phyloP scores from a whole-genome alignment of 495 filamentous ascomycete genomes.

The Penicillium manginii region DNA sequence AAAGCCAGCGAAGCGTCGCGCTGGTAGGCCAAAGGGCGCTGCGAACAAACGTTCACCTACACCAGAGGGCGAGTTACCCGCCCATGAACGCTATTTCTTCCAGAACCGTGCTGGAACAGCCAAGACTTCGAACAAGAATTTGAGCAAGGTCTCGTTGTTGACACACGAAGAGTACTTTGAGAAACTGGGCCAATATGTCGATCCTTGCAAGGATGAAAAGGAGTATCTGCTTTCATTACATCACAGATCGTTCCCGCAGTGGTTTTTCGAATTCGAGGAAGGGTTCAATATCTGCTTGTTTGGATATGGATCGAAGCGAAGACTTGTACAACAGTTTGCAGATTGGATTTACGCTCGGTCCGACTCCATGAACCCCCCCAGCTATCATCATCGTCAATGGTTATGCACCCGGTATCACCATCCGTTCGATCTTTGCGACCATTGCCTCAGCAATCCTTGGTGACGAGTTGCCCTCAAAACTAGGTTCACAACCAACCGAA shows the following conservation, averaged over 20 bases:
- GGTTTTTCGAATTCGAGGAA: slow-evolving; percentile 87
- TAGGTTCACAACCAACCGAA: slow-evolving; percentile 66
- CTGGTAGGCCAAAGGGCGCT: slow-evolving; percentile 61
- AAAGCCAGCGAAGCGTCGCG: slow-evolving; percentile 58
- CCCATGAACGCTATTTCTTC: slow-evolving; percentile 91
- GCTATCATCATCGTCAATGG: slow-evolving; percentile 88
- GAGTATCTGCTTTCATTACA: slow-evolving; percentile 75
- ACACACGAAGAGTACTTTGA: slow-evolving; percentile 91
- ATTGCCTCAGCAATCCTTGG: slow-evolving; percentile 69
- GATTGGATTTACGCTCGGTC: slow-evolving; percentile 63
- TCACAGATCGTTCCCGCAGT: slow-evolving; percentile 81
- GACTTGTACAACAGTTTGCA: slow-evolving; percentile 76
- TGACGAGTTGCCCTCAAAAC: slow-evolving; percentile 53
- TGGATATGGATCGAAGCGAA: slow-evolving; percentile 87
- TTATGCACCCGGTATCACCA: slow-evolving; percentile 73
- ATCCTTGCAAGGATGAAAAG: slow-evolving; percentile 74
- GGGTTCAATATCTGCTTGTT: slow-evolving; percentile 91
- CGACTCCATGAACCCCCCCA: slow-evolving; percentile 36
- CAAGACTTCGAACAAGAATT: slow-evolving; percentile 85
- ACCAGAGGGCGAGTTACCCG: slow-evolving; percentile 75
- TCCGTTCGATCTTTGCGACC: slow-evolving; percentile 78
- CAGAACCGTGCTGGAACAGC: slow-evolving; percentile 80
- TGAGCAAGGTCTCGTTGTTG: slow-evolving; percentile 74
- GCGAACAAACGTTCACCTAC: slow-evolving; percentile 75
- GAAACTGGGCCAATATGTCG: slow-evolving; percentile 63